phyloP scores from a whole-genome alignment of 2,329 filamentous ascomycete species.

The Raffaelea ambrosiae region DNA sequence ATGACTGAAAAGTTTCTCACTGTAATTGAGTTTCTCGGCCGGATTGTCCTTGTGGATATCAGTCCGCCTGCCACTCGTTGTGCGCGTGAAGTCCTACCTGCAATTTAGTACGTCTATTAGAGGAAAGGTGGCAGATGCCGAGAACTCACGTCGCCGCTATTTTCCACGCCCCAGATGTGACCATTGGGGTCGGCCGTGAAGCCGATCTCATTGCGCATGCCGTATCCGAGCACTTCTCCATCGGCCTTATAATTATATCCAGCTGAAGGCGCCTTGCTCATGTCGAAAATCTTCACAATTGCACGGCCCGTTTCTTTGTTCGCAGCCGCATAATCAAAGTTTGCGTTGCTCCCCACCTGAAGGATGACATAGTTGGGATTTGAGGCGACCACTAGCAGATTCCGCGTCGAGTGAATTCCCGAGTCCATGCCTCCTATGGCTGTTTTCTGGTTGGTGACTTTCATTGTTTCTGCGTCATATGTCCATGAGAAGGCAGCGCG shows the following conservation, averaged over 20 bases:
- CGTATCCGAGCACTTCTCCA: slow-evolving; percentile 30
- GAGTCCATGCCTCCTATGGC: slow-evolving; percentile 29
- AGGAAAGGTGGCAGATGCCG: not conserved
- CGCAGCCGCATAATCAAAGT: slow-evolving; percentile 27
- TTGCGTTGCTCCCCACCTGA: slow-evolving; percentile 28
- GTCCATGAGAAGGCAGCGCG: slow-evolving; percentile 43
- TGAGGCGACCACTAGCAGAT: slow-evolving; percentile 24
- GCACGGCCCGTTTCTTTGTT: slow-evolving; percentile 25
- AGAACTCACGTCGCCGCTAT: slow-evolving; percentile 36
- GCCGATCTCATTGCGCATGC: slow-evolving; percentile 54
- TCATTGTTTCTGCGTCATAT: slow-evolving; percentile 42
- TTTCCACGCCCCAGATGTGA: slow-evolving; percentile 42
- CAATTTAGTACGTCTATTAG: not conserved
- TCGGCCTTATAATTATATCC: slow-evolving; percentile 30
- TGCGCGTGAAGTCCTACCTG: slow-evolving; percentile 33
- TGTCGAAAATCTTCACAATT: slow-evolving; percentile 34
- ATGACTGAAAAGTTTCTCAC: slow-evolving; percentile 17
- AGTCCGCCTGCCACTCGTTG: slow-evolving; percentile 29
- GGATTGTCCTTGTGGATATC: slow-evolving; percentile 55
- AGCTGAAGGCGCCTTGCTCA: slow-evolving; percentile 22
- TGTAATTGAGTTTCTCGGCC: slow-evolving; percentile 57
- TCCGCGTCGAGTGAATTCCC: slow-evolving; percentile 29
- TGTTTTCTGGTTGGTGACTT: slow-evolving; percentile 33
- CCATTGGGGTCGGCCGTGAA: slow-evolving; percentile 39
- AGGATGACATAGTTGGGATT: slow-evolving; percentile 29